These are phyloP conservation scores for Eragrostis tef DNA, from an alignment of 202 grass and related monocot species.

Conservation along the genomic window DNA sequence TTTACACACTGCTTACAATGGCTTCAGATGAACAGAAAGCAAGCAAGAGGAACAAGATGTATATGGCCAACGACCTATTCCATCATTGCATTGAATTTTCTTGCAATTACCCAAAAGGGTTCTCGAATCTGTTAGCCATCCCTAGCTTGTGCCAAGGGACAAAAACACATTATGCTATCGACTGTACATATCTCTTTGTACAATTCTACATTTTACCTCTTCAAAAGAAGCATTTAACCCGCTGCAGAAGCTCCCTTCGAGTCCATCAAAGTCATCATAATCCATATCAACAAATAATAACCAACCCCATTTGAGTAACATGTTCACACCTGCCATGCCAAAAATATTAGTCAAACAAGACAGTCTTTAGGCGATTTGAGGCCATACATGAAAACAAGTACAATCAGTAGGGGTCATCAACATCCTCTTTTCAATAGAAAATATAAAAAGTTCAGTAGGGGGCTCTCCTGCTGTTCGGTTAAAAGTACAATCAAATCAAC, in stretches of 20 bases:
- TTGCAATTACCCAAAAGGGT: conserved; percentile 24
- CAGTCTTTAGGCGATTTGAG: conserved; percentile 18
- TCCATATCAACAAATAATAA: conserved; percentile 26
- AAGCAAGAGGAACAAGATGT: not conserved
- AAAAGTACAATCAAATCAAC: too few species aligned
- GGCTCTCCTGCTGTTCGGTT: too few species aligned
- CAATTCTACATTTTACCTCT: conserved; percentile 54
- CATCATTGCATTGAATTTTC: not conserved
- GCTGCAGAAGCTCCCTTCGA: conserved; percentile 16
- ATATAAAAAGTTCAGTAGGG: too few species aligned
- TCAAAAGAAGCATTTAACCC: conserved; percentile 37
- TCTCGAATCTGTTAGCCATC: conserved; percentile 30
- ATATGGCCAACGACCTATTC: not conserved
- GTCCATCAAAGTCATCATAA: conserved; percentile 35
- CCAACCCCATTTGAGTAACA: not conserved
- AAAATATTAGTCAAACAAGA: conserved; percentile 20
- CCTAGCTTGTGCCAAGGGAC: conserved; percentile 50
- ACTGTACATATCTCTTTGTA: conserved; percentile 51
- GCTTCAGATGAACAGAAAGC: not conserved
- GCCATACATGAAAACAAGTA: conserved; percentile 2
- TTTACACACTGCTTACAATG: not conserved
- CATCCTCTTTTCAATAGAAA: too few species aligned
- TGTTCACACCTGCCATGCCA: conserved; percentile 46
- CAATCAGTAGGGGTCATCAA: not conserved
- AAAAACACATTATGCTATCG: conserved; percentile 22